Percentiles rank a stretch among this genome's conserved stretches.
phyloP scores from a whole-genome alignment of 129 eudicot species.

The Rutidosis leptorrhynchoides region DNA sequence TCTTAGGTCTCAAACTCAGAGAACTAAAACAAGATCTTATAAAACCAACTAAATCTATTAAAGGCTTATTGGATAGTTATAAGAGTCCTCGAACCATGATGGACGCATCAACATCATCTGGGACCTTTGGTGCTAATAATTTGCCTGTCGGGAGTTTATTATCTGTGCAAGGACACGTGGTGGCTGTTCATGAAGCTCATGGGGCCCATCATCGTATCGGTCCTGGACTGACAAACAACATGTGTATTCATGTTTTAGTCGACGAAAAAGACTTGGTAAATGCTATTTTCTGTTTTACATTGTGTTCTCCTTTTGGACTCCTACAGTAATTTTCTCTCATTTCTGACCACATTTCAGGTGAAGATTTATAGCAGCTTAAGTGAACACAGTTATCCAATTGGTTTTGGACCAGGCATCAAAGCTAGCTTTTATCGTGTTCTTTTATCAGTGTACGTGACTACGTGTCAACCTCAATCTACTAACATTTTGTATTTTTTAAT shows the following conservation, averaged over 20 bases:
- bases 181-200: constrained; percentile 42
- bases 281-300: background rate
- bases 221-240: constrained; percentile 25
- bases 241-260: constrained; percentile 64
- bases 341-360: constrained; percentile 46
- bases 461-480: constrained; percentile 20
- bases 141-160: constrained; percentile 62
- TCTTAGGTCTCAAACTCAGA: constrained; percentile 38
- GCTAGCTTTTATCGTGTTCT: constrained; percentile 75
- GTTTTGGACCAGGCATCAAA: constrained; percentile 62
- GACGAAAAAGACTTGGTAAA: constrained; percentile 47
- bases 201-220: constrained; percentile 31
- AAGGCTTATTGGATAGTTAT: constrained; percentile 26
- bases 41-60: constrained; percentile 34
- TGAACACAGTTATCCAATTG: constrained; percentile 54
- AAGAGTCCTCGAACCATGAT: constrained; percentile 25
- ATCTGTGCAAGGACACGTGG: constrained; percentile 58
- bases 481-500: background rate
- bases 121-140: constrained; percentile 16
- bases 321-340: constrained; percentile 1
- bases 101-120: constrained; percentile 29
- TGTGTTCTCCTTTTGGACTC: background rate
- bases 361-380: constrained; percentile 47
- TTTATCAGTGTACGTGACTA: constrained; percentile 52
- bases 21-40: constrained; percentile 30